Evolutionary conservation across 2,329 filamentous ascomycete species (phyloP).

Genomic region (Fusarium brachygibbosum): DNA sequence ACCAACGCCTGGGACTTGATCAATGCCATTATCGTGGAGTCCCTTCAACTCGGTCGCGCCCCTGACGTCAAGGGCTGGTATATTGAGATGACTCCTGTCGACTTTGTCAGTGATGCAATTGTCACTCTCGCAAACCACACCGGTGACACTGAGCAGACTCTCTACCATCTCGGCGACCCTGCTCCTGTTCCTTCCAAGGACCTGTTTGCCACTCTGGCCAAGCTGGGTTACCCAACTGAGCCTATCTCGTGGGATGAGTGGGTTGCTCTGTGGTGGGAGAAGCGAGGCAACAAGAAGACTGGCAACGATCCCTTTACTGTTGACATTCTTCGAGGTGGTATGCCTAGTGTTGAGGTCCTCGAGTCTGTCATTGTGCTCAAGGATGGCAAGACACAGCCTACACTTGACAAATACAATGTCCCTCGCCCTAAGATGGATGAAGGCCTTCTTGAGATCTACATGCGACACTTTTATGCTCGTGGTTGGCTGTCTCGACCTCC

Average conservation of each 20-base stretch:
- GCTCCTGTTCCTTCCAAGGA: slow-evolving; percentile 74
- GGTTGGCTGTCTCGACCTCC: slow-evolving; percentile 80
- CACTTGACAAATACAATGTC: slow-evolving; percentile 65
- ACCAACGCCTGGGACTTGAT: slow-evolving; percentile 84
- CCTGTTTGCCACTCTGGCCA: slow-evolving; percentile 73
- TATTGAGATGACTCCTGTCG: slow-evolving; percentile 86
- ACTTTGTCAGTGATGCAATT: slow-evolving; percentile 83
- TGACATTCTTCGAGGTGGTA: slow-evolving; percentile 83
- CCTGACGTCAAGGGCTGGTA: slow-evolving; percentile 82
- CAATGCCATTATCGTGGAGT: slow-evolving; percentile 82
- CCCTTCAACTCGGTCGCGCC: slow-evolving; percentile 76
- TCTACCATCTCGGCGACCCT: slow-evolving; percentile 83
- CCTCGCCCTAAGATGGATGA: slow-evolving; percentile 77
- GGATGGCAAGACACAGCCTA: slow-evolving; percentile 75
- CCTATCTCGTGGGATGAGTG: slow-evolving; percentile 78
- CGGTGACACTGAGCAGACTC: slow-evolving; percentile 70
- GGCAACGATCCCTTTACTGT: slow-evolving; percentile 81
- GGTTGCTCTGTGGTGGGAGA: slow-evolving; percentile 80
- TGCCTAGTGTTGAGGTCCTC: slow-evolving; percentile 81
- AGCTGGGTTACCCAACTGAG: slow-evolving; percentile 79
- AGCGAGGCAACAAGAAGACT: slow-evolving; percentile 72
- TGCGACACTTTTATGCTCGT: slow-evolving; percentile 83
- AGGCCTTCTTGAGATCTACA: slow-evolving; percentile 80
- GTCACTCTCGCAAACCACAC: slow-evolving; percentile 76
- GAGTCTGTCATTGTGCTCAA: slow-evolving; percentile 79